Evolutionary conservation across 1,284 basidiomycete species (phyloP).

Genomic region (Irpex sp.): DNA sequence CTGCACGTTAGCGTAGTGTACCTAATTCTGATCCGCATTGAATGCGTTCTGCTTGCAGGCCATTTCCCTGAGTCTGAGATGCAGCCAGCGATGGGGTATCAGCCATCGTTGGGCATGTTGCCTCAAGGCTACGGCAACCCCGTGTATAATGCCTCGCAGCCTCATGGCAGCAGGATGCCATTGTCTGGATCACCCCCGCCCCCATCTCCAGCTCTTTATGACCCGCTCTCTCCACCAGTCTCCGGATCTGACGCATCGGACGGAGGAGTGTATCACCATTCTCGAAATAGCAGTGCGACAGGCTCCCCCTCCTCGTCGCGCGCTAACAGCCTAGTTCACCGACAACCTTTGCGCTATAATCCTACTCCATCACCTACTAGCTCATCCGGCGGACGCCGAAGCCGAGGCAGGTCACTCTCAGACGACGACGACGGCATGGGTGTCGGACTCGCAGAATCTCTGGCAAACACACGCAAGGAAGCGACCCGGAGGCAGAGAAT

Average conservation of each 20-base stretch:
- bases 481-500: conserved; percentile 79
- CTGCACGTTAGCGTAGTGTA: conserved; percentile 36
- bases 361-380: conserved; percentile 75
- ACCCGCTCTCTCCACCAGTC: conserved; percentile 75
- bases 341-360: conserved; percentile 63
- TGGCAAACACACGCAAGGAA: conserved; percentile 77
- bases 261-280: conserved; percentile 71
- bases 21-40: conserved; percentile 35
- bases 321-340: conserved; percentile 69
- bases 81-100: conserved; percentile 30
- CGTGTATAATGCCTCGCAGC: conserved; percentile 46
- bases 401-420: conserved; percentile 62
- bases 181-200: conserved; percentile 60
- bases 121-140: conserved; percentile 29
- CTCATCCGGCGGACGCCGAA: conserved; percentile 58
- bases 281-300: conserved; percentile 69
- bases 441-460: conserved; percentile 56
- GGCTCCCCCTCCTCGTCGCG: conserved; percentile 74
- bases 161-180: conserved; percentile 45
- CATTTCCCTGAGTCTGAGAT: conserved; percentile 52
- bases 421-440: conserved; percentile 79
- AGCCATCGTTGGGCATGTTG: conserved; percentile 27
- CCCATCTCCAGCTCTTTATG: conserved; percentile 69
- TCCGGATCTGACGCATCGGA: conserved; percentile 82
- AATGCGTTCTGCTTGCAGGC: conserved; percentile 33